Evolutionary conservation across 2,329 filamentous ascomycete genomes (phyloP).

Genomic region (Pseudogymnoascus sp.): DNA sequence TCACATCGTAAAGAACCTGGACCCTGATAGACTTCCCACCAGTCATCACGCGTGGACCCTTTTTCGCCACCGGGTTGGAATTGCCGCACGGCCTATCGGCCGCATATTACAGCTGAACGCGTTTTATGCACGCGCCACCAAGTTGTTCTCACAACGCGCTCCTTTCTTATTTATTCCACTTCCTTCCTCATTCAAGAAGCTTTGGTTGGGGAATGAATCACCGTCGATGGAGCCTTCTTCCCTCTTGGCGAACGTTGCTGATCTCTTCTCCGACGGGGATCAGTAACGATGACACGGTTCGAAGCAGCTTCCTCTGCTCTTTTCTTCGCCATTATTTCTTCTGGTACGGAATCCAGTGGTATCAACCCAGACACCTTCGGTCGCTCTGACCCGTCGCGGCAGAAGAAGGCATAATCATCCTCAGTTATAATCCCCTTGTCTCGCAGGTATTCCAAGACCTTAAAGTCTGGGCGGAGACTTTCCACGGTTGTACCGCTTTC

Average conservation of each 20-base stretch:
- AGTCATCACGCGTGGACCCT: neutral
- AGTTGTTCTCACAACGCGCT: neutral
- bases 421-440: slow-evolving; percentile 24
- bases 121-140: neutral
- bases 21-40: neutral
- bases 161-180: neutral
- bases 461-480: slow-evolving; percentile 34
- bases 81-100: neutral
- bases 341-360: neutral
- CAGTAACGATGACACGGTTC: neutral
- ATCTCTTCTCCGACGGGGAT: neutral
- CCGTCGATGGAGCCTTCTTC: neutral
- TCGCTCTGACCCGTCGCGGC: neutral
- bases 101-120: neutral
- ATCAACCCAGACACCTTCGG: neutral
- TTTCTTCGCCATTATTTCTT: neutral
- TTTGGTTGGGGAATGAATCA: neutral
- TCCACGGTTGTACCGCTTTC: slow-evolving; percentile 18
- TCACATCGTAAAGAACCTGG: neutral
- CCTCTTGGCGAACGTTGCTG: neutral
- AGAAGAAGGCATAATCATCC: slow-evolving; percentile 14
- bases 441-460: slow-evolving; percentile 34
- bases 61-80: neutral
- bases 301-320: neutral
- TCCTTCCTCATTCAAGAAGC: neutral